These are phyloP conservation scores for Desmodesmus armatus DNA, from an alignment of 139 green algal species.

Conservation along the genomic window DNA sequence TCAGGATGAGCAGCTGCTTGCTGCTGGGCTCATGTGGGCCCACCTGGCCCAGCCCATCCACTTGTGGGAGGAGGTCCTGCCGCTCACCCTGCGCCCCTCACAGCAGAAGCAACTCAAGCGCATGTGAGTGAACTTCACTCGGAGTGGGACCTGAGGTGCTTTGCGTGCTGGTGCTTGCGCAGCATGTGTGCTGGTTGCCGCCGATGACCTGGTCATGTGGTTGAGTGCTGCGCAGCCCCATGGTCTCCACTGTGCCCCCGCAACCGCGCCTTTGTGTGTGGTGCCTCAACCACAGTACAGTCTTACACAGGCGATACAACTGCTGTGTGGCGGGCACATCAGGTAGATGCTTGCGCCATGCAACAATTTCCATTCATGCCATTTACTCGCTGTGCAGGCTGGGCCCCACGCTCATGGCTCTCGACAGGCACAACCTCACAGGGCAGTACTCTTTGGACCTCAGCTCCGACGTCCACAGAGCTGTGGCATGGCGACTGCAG, in stretches of 20 bases:
- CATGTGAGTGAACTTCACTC: constrained; percentile 38
- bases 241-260: no score
- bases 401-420: constrained; percentile 13
- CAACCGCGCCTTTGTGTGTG: no score
- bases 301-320: no score
- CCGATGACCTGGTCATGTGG: no score
- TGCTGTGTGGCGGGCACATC: no score
- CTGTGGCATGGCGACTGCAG: constrained; percentile 35
- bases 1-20: constrained; percentile 34
- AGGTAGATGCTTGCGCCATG: neutral
- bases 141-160: no score
- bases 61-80: constrained; percentile 36
- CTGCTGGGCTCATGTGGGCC: constrained; percentile 29
- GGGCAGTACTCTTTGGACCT: constrained; percentile 37
- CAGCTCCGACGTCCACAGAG: constrained; percentile 2
- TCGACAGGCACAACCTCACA: constrained; percentile 39
- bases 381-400: neutral
- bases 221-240: no score
- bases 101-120: constrained; percentile 30
- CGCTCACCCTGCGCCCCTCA: constrained; percentile 12
- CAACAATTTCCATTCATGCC: neutral
- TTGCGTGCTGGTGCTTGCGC: no score
- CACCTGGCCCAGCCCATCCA: constrained; percentile 34
- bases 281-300: no score
- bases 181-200: no score